Evolutionary conservation across 768 basidiomycete species (phyloP).

Genomic region (Boletus sensibilis): DNA sequence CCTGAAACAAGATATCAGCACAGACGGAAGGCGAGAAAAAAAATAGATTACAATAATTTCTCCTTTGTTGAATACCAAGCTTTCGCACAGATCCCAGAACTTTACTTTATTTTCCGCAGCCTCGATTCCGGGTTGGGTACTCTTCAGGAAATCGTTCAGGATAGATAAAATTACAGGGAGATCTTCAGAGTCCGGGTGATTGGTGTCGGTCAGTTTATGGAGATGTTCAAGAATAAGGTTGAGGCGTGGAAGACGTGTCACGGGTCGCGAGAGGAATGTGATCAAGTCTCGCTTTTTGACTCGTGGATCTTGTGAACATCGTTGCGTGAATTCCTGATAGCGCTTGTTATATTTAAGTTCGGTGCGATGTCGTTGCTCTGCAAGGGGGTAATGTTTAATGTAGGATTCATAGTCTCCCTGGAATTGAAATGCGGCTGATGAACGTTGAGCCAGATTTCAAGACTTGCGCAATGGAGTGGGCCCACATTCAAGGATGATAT

Average conservation of each 20-base stretch:
- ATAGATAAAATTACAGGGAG: constrained; percentile 71
- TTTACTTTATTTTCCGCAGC: constrained; percentile 91
- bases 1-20: constrained; percentile 43
- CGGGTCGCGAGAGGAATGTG: constrained; percentile 81
- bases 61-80: constrained; percentile 67
- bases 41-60: constrained; percentile 71
- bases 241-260: constrained; percentile 84
- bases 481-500: constrained; percentile 80
- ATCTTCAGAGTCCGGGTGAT: constrained; percentile 78
- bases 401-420: constrained; percentile 72
- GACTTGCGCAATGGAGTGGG: constrained; percentile 7
- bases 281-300: constrained; percentile 74
- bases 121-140: constrained; percentile 86
- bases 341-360: constrained; percentile 66
- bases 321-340: constrained; percentile 68
- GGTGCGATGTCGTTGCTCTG: constrained; percentile 77
- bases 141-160: constrained; percentile 71
- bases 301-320: constrained; percentile 60
- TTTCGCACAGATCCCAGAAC: constrained; percentile 79
- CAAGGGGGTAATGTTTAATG: constrained; percentile 85
- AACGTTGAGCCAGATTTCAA: constrained; percentile 18
- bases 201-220: constrained; percentile 61
- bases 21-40: background rate
- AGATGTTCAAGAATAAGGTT: constrained; percentile 71
- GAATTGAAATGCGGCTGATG: constrained; percentile 42